Evolutionary conservation across 768 basidiomycete species (phyloP).

Genomic region (Cantharellus anzutake): DNA sequence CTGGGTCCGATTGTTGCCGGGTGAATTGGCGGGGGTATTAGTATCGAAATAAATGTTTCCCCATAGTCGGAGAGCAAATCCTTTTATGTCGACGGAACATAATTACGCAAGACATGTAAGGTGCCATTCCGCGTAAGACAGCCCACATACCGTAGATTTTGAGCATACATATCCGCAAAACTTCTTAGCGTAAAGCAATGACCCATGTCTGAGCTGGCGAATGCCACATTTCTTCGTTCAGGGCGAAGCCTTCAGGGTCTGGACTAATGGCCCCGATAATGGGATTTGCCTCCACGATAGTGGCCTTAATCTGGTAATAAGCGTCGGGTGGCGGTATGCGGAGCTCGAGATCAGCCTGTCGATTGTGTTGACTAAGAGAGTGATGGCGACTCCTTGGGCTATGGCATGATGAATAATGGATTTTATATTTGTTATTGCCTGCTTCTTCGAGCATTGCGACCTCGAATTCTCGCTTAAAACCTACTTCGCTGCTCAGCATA

Average conservation of each 20-base stretch:
- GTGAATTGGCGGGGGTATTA: constrained; percentile 75
- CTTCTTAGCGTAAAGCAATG: too few relatives aligned
- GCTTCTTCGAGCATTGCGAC: too few relatives aligned
- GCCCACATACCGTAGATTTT: too few relatives aligned
- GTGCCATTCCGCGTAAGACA: not conserved
- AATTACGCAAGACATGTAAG: not conserved
- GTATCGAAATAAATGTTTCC: constrained; percentile 95
- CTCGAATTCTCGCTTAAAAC: too few relatives aligned
- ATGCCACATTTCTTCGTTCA: constrained; percentile 90
- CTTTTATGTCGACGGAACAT: too few relatives aligned
- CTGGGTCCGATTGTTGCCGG: constrained; percentile 63
- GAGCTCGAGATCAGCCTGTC: constrained; percentile 88
- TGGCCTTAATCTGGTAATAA: constrained; percentile 98
- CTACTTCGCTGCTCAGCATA: too few relatives aligned
- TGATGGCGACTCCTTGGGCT: constrained; percentile 76
- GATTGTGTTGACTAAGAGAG: constrained; percentile 92
- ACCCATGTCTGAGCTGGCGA: too few relatives aligned
- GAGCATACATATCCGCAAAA: constrained; percentile 91
- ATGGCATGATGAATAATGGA: constrained; percentile 73
- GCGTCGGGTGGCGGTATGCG: constrained; percentile 91
- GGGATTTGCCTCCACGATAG: constrained; percentile 96
- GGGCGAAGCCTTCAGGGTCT: constrained; percentile 79
- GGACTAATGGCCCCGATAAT: too few relatives aligned
- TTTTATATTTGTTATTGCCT: constrained; percentile 91
- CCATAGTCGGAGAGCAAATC: constrained; percentile 83